phyloP scores from a whole-genome alignment of 1,139 yeast genomes.

The Kluyveromyces sp. region DNA sequence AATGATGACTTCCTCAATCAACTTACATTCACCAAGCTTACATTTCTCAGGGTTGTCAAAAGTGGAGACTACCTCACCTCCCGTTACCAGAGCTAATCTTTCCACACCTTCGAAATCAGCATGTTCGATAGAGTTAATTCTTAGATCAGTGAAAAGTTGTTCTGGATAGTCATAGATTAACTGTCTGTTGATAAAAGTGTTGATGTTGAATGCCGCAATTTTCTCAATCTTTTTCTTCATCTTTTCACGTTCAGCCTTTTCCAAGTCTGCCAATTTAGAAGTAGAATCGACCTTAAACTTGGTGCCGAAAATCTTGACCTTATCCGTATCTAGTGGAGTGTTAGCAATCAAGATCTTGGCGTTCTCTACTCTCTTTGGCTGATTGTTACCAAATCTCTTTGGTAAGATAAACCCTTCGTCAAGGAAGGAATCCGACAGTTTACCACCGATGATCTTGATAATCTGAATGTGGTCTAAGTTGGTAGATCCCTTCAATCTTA shows the following conservation, averaged over 20 bases:
- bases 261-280: slow-evolving; percentile 87
- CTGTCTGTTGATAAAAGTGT: slow-evolving; percentile 91
- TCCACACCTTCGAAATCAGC: slow-evolving; percentile 99
- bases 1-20: slow-evolving; percentile 83
- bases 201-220: slow-evolving; percentile 74
- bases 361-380: slow-evolving; percentile 77
- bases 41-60: slow-evolving; percentile 88
- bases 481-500: slow-evolving; percentile 90
- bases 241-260: slow-evolving; percentile 89
- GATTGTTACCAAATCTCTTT: slow-evolving; percentile 89
- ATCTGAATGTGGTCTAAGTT: slow-evolving; percentile 91
- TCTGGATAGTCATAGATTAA: slow-evolving; percentile 97
- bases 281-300: slow-evolving; percentile 96
- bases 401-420: slow-evolving; percentile 94
- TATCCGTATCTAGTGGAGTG: slow-evolving; percentile 95
- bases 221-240: slow-evolving; percentile 88
- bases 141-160: slow-evolving; percentile 81
- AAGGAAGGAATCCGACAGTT: slow-evolving; percentile 80
- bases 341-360: slow-evolving; percentile 89
- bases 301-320: slow-evolving; percentile 95
- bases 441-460: slow-evolving; percentile 90
- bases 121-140: slow-evolving; percentile 90
- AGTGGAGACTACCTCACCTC: slow-evolving; percentile 97
- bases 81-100: slow-evolving; percentile 91
- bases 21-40: slow-evolving; percentile 80